Conservation (phyloP, 495 filamentous ascomycete species). For the Rhizodiscina lignyota region DNA sequence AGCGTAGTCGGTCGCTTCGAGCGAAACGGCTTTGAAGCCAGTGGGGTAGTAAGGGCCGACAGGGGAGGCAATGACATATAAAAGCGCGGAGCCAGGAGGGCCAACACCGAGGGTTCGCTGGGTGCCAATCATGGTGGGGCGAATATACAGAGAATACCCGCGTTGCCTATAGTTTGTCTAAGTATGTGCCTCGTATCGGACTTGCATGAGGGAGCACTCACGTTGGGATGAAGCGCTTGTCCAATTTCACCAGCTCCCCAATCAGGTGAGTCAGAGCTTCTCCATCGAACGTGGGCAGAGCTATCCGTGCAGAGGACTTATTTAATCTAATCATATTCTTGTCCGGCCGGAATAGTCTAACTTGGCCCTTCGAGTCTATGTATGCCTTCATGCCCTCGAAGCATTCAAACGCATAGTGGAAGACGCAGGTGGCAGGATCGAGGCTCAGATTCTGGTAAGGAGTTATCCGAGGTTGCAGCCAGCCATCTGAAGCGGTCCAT, state of each 20-base stretch:
- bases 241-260: slow-evolving; percentile 57
- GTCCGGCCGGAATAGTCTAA: slow-evolving; percentile 85
- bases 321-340: slow-evolving; percentile 93
- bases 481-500: slow-evolving; percentile 72
- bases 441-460: slow-evolving; percentile 95
- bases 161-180: slow-evolving; percentile 32
- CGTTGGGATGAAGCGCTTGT: slow-evolving; percentile 75
- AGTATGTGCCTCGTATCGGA: not conserved
- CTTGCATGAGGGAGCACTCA: slow-evolving; percentile 19
- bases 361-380: slow-evolving; percentile 53
- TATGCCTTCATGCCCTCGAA: slow-evolving; percentile 99
- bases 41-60: slow-evolving; percentile 97
- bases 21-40: slow-evolving; percentile 87
- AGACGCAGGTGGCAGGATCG: slow-evolving; percentile 90
- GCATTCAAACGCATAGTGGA: slow-evolving; percentile 94
- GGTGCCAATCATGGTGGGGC: slow-evolving; percentile 93
- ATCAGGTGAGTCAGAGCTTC: slow-evolving; percentile 63
- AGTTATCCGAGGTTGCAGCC: slow-evolving; percentile 63
- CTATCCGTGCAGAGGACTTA: slow-evolving; percentile 75
- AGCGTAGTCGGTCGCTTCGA: slow-evolving; percentile 87
- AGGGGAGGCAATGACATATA: slow-evolving; percentile 90
- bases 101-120: slow-evolving; percentile 85
- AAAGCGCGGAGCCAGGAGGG: slow-evolving; percentile 73
- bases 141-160: slow-evolving; percentile 87
- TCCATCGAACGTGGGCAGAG: slow-evolving; percentile 66